Conservation (phyloP, 768 basidiomycete genomes). For the Royoungia palumana region DNA sequence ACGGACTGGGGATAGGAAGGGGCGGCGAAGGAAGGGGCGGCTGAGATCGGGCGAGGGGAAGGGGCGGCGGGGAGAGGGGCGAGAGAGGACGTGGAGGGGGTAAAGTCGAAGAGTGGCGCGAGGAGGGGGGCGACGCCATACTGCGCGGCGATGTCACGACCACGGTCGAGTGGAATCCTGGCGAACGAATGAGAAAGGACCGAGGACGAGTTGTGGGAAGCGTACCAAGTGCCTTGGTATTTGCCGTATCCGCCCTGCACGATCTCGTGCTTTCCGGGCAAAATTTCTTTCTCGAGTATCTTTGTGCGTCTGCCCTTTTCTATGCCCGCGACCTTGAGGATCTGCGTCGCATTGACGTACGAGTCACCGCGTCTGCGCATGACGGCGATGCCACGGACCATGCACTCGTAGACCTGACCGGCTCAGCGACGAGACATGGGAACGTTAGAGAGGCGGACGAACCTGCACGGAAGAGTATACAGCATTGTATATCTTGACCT, state of each 20-base stretch:
- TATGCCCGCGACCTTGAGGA: constrained; percentile 97
- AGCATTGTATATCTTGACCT: constrained; percentile 88
- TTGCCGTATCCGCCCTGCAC: constrained; percentile 99
- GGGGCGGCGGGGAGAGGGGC: constrained; percentile 56
- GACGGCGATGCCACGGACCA: constrained; percentile 97
- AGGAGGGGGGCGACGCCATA: constrained; percentile 89
- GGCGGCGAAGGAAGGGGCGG: constrained; percentile 64
- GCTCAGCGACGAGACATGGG: constrained; percentile 9
- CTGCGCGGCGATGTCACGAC: constrained; percentile 87
- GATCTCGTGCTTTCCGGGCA: constrained; percentile 94
- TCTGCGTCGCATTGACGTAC: constrained; percentile 98
- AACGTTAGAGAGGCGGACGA: constrained; percentile 4
- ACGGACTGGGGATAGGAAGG: constrained; percentile 50
- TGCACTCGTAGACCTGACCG: constrained; percentile 89
- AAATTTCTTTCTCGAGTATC: constrained; percentile 95
- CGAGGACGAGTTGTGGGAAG: constrained; percentile 9
- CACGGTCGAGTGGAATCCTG: constrained; percentile 96
- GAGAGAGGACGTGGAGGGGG: constrained; percentile 70
- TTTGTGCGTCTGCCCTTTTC: constrained; percentile 96
- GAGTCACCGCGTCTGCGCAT: constrained; percentile 95
- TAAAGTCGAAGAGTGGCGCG: constrained; percentile 89
- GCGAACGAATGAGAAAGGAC: constrained; percentile 6
- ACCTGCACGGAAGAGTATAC: constrained; percentile 90
- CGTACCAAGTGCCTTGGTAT: constrained; percentile 98
- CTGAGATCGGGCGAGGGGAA: constrained; percentile 63